Evolutionary conservation across 305 asterid species (phyloP).

Genomic region (Stenogyne calaminthoides): DNA sequence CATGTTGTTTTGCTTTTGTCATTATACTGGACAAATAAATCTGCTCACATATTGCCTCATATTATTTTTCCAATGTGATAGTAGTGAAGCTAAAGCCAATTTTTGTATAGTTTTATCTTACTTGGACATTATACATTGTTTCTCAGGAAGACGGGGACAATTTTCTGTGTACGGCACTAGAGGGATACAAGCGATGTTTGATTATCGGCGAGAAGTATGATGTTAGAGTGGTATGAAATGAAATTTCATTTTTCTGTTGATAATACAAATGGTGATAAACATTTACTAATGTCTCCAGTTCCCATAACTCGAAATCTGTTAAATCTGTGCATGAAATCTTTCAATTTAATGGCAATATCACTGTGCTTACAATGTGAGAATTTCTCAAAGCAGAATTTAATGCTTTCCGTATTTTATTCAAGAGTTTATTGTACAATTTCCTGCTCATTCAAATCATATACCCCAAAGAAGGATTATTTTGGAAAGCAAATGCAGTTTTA

Average conservation of each 20-base stretch:
- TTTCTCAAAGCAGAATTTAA: not conserved
- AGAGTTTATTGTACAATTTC: slow-evolving; percentile 6
- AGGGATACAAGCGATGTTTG: slow-evolving; percentile 83
- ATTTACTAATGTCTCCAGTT: slow-evolving; percentile 7
- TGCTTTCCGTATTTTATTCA: not conserved
- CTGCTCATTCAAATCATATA: slow-evolving; percentile 3
- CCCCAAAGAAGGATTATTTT: not conserved
- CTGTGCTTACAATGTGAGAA: slow-evolving; percentile 7
- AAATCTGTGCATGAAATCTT: not conserved
- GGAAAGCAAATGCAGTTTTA: slow-evolving; percentile 1
- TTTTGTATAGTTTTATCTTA: slow-evolving; percentile 19
- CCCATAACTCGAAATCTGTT: slow-evolving; percentile 12
- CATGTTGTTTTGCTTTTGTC: slow-evolving; percentile 5
- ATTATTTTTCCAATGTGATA: slow-evolving; percentile 1
- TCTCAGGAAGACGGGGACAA: slow-evolving; percentile 91
- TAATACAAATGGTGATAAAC: not conserved
- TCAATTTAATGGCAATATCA: not conserved
- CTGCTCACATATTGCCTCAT: slow-evolving; percentile 9
- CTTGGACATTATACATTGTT: slow-evolving; percentile 27
- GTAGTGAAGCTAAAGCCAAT: slow-evolving; percentile 23
- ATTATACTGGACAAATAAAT: slow-evolving; percentile 6
- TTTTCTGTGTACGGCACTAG: slow-evolving; percentile 74
- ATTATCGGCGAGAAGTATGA: slow-evolving; percentile 96
- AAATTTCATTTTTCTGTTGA: slow-evolving; percentile 19
- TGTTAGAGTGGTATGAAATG: slow-evolving; percentile 79